Conservation (phyloP, 345 rosid species). For the Eutrema japonicum region DNA sequence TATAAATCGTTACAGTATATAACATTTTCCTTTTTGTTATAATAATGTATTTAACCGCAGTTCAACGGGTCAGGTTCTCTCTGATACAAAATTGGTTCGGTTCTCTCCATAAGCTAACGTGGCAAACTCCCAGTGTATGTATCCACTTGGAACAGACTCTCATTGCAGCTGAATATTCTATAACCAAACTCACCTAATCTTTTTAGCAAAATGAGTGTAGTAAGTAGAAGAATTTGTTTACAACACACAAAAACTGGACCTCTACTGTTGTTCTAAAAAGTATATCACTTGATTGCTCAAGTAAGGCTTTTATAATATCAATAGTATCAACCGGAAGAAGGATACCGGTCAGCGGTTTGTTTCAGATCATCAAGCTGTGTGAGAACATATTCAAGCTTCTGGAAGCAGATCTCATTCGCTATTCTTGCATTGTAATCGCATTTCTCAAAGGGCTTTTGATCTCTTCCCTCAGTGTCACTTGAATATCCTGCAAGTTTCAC, state of each 20-base stretch:
- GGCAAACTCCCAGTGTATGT: too few relatives aligned
- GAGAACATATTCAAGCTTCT: constrained; percentile 66
- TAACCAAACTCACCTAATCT: neutral
- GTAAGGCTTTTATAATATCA: neutral
- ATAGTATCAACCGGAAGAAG: constrained; percentile 32
- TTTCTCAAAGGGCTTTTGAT: constrained; percentile 95
- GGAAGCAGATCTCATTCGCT: constrained; percentile 77
- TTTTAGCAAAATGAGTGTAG: neutral
- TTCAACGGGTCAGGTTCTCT: too few relatives aligned
- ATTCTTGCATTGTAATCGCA: constrained; percentile 80
- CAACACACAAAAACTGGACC: neutral
- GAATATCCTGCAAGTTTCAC: constrained; percentile 67
- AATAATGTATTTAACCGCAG: too few relatives aligned
- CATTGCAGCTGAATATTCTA: too few relatives aligned
- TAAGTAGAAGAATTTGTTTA: neutral
- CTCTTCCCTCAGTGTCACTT: constrained; percentile 83
- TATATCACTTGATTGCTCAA: neutral
- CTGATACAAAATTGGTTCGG: too few relatives aligned
- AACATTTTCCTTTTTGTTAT: too few relatives aligned
- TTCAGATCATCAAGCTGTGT: constrained; percentile 66
- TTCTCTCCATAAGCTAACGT: too few relatives aligned
- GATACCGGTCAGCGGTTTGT: constrained; percentile 52
- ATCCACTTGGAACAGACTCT: too few relatives aligned
- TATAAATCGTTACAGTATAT: too few relatives aligned
- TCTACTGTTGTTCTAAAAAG: constrained; percentile 8